Conservation (phyloP, 169 alveolate species). For the Fabrea salina region DNA sequence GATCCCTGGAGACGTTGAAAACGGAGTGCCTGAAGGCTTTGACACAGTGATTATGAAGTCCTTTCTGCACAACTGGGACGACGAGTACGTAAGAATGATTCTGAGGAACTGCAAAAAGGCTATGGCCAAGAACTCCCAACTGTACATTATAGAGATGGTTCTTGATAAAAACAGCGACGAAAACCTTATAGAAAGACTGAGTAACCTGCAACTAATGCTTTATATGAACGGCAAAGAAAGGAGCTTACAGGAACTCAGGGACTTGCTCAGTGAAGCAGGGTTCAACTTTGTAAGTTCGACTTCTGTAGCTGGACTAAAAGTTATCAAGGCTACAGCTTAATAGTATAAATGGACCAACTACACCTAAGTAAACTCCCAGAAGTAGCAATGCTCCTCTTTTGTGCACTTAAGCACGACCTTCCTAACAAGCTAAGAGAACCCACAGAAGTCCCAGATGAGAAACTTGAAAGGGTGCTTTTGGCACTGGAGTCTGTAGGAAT, state of each 20-base stretch:
- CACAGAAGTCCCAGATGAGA: background rate
- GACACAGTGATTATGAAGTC: background rate
- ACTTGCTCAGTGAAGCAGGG: background rate
- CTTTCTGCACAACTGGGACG: background rate
- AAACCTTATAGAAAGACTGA: background rate
- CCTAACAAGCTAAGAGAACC: no score
- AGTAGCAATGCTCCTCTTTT: no score
- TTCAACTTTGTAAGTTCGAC: background rate
- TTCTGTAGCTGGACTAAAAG: no score
- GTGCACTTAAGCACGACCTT: no score
- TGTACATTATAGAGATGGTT: background rate
- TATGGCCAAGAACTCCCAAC: background rate
- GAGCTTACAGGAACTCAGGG: background rate
- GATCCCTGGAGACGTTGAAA: background rate
- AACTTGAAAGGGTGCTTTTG: background rate
- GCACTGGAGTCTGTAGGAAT: background rate
- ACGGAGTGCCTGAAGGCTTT: background rate
- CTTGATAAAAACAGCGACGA: background rate
- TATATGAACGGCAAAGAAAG: background rate
- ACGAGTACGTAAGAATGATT: background rate
- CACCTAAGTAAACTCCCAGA: no score
- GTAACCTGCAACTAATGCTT: background rate
- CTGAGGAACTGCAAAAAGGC: background rate
- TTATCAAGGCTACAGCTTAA: no score
- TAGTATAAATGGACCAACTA: no score